phyloP scores from a whole-genome alignment of 176 grass and related monocot genomes.

The Elymus sibiricus region DNA sequence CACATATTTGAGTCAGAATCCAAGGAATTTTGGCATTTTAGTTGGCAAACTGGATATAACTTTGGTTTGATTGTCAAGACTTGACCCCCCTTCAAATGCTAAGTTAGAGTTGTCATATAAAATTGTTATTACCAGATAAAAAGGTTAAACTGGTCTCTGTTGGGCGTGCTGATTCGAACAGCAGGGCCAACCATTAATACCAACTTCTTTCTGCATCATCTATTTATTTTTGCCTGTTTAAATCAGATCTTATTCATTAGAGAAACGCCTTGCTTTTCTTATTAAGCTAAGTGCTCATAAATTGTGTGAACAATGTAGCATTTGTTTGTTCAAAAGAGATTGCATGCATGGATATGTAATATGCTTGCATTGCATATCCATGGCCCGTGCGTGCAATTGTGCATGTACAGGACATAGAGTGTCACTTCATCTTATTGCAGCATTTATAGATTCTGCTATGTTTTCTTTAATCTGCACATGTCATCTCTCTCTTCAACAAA shows the following conservation, averaged over 20 bases:
- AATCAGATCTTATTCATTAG: neutral
- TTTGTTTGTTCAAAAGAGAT: neutral
- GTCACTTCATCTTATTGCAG: neutral
- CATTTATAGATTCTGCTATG: neutral
- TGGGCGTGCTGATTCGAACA: neutral
- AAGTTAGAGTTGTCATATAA: neutral
- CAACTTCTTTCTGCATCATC: neutral
- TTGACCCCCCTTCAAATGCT: neutral
- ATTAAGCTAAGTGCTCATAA: neutral
- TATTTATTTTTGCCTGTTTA: neutral
- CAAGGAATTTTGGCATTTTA: neutral
- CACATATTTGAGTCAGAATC: neutral
- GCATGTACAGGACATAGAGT: neutral
- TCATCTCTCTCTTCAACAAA: neutral
- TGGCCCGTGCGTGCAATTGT: neutral
- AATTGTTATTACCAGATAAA: conserved; percentile 4
- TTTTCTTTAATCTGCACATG: neutral
- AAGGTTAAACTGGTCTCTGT: neutral
- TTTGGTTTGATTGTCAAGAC: neutral
- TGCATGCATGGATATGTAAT: neutral
- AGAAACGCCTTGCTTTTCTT: neutral
- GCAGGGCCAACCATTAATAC: neutral
- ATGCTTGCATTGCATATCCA: neutral
- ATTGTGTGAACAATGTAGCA: neutral
- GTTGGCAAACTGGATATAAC: neutral